phyloP scores from a whole-genome alignment of 2,329 filamentous ascomycete species.

The Fusarium xylarioides region DNA sequence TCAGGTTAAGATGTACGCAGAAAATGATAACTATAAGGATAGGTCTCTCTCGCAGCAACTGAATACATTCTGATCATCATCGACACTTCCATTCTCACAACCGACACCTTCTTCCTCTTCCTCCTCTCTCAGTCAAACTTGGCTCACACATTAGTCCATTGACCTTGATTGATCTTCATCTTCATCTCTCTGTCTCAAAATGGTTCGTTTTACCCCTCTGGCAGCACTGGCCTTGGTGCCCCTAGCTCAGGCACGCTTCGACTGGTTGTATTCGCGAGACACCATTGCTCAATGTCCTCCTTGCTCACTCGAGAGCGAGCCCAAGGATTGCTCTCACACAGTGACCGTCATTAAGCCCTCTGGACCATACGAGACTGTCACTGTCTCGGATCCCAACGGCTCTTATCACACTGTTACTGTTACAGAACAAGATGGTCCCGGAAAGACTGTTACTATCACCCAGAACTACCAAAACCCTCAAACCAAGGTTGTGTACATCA shows the following conservation, averaged over 20 bases:
- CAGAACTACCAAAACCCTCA: conserved; percentile 22
- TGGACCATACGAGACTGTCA: conserved; percentile 25
- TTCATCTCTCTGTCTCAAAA: conserved; percentile 14
- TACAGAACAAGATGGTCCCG: conserved; percentile 16
- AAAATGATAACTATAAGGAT: conserved; percentile 29
- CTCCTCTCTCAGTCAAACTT: neutral
- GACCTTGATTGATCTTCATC: neutral
- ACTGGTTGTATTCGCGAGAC: conserved; percentile 29
- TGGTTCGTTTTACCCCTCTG: conserved; percentile 41
- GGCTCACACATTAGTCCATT: neutral
- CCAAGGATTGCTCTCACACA: conserved; percentile 24
- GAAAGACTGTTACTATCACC: conserved; percentile 28
- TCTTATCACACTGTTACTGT: conserved; percentile 31
- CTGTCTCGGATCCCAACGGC: conserved; percentile 21
- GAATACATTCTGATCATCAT: conserved; percentile 5
- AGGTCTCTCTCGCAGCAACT: neutral
- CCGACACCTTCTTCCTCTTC: neutral
- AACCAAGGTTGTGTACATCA: conserved; percentile 33
- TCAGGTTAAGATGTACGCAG: neutral
- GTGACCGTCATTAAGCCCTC: conserved; percentile 43
- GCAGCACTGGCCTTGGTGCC: conserved; percentile 41
- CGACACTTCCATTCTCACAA: neutral
- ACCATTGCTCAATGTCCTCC: conserved; percentile 43
- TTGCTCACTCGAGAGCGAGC: conserved; percentile 35
- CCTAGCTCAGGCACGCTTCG: conserved; percentile 41